These are phyloP conservation scores for Stephania yunnanensis DNA, from an alignment of 164 flowering plant species.

Conservation along the genomic window DNA sequence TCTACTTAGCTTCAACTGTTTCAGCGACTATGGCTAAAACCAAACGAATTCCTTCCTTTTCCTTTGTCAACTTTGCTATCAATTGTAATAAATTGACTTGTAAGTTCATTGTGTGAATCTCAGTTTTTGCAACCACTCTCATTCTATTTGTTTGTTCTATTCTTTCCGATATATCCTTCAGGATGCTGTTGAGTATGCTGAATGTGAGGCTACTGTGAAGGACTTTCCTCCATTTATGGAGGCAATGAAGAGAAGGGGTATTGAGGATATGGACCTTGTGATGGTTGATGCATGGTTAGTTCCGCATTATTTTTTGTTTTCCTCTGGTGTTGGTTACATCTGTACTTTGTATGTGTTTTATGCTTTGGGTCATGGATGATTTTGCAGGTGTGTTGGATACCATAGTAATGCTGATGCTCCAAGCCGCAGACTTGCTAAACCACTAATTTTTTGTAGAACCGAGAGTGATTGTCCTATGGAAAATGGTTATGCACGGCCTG, in stretches of 20 bases:
- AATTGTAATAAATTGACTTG: neutral
- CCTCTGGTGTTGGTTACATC: neutral
- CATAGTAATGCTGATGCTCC: slow-evolving; percentile 86
- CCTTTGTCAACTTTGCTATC: too few relatives aligned
- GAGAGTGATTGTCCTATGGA: slow-evolving; percentile 97
- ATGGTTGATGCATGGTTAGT: slow-evolving; percentile 95
- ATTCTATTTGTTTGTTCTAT: neutral
- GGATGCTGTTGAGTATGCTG: slow-evolving; percentile 96
- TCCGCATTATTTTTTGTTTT: neutral
- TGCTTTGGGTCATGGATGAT: neutral
- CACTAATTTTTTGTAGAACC: slow-evolving; percentile 88
- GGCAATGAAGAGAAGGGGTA: slow-evolving; percentile 91
- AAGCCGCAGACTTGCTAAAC: slow-evolving; percentile 78
- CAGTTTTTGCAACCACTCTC: neutral
- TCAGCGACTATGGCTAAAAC: neutral
- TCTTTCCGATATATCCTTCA: slow-evolving; percentile 14
- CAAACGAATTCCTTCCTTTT: too few relatives aligned
- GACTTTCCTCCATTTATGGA: slow-evolving; percentile 77
- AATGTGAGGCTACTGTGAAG: slow-evolving; percentile 90
- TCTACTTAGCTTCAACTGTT: neutral
- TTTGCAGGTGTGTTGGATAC: slow-evolving; percentile 85
- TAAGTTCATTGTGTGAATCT: neutral
- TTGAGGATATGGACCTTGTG: slow-evolving; percentile 93
- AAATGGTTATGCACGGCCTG: slow-evolving; percentile 95
- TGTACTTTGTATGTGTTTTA: neutral